phyloP scores from a whole-genome alignment of 371 early-diverging fungal species.

The Saksenaea oblongispora region DNA sequence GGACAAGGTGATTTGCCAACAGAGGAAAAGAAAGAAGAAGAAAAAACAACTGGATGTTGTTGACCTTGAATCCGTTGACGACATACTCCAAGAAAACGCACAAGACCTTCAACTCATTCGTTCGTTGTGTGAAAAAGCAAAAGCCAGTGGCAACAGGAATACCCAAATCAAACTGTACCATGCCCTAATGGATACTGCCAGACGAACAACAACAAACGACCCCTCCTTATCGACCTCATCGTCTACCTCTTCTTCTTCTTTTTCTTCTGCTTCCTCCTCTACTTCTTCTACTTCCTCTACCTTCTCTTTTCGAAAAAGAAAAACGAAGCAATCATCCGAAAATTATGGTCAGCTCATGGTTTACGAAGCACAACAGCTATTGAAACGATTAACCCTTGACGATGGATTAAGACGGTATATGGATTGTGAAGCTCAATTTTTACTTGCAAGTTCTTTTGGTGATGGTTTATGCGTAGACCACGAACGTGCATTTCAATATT shows the following conservation, averaged over 20 bases:
- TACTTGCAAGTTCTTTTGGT: slow-evolving; percentile 86
- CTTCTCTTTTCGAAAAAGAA: slow-evolving; percentile 1
- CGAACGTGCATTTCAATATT: slow-evolving; percentile 85
- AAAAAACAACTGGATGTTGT: not conserved
- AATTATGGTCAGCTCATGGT: slow-evolving; percentile 55
- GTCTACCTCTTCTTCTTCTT: not conserved
- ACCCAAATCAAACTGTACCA: slow-evolving; percentile 21
- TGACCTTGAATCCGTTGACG: not conserved
- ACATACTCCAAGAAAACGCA: not conserved
- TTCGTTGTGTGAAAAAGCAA: slow-evolving; percentile 15
- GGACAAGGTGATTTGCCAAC: too few relatives aligned
- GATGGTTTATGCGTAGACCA: slow-evolving; percentile 77
- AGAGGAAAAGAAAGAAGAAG: not conserved
- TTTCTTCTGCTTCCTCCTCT: not conserved
- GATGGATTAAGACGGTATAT: slow-evolving; percentile 56
- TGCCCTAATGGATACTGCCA: slow-evolving; percentile 18
- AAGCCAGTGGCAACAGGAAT: slow-evolving; percentile 7
- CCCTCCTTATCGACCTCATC: slow-evolving; percentile 4
- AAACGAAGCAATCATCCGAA: slow-evolving; percentile 15
- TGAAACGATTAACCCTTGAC: slow-evolving; percentile 67
- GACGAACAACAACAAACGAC: not conserved
- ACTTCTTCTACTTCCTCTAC: not conserved
- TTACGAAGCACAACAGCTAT: slow-evolving; percentile 70
- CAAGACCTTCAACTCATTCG: slow-evolving; percentile 12
- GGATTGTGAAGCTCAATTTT: slow-evolving; percentile 86